A percentile compares a stretch with the other conserved stretches of the same genome.
Evolutionary conservation across 192 early-diverging fungal genomes (phyloP).

Genomic region (Kickxella alabastrina): DNA sequence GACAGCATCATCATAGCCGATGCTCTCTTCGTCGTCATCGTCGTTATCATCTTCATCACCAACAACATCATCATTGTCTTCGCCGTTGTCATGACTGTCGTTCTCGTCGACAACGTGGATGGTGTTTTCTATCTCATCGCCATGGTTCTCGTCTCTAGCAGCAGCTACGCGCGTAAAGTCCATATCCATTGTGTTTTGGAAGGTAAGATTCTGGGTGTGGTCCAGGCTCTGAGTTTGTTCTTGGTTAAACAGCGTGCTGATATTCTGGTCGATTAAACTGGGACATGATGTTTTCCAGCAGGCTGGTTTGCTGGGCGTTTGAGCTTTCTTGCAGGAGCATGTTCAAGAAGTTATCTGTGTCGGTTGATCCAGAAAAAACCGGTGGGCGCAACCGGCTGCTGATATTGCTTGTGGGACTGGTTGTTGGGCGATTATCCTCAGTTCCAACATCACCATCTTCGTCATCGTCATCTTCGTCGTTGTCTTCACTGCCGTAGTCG

Average conservation of each 20-base stretch:
- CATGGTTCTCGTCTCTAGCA: background rate
- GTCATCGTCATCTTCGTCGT: background rate
- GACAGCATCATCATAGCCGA: constrained; percentile 11
- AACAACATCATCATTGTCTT: constrained; percentile 8
- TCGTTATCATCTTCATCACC: constrained; percentile 4
- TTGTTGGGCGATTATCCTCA: no score
- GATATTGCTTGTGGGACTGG: no score
- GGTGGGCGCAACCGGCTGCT: no score
- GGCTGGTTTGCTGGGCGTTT: constrained; percentile 22
- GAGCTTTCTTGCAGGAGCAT: constrained; percentile 35
- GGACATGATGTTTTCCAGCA: constrained; percentile 43
- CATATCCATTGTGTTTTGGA: constrained; percentile 8
- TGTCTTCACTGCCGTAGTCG: background rate
- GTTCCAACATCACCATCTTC: no score
- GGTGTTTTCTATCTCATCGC: constrained; percentile 10
- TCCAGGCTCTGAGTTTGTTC: no score
- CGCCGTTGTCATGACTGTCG: background rate
- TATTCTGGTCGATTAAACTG: constrained; percentile 28
- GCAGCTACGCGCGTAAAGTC: constrained; percentile 32
- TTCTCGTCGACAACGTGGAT: background rate
- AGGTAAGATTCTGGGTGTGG: no score
- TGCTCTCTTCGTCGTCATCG: constrained; percentile 4
- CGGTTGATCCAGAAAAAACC: background rate
- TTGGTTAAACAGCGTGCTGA: background rate
- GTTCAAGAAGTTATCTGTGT: constrained; percentile 20